phyloP scores from a whole-genome alignment of 306 rosid genomes.

The Benincasa hispida region DNA sequence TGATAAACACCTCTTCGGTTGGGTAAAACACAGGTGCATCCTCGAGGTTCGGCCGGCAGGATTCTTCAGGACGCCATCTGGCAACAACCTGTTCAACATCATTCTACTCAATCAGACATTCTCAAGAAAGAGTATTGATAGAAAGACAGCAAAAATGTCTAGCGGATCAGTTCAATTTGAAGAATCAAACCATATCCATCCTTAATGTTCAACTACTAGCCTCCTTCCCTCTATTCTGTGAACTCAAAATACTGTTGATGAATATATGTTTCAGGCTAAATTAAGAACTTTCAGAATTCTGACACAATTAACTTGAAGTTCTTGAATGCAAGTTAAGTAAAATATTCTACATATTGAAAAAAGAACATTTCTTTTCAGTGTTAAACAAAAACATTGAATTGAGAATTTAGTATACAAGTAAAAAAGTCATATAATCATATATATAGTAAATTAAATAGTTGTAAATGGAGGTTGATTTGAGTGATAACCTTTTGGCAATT shows the following conservation, averaged over 20 bases:
- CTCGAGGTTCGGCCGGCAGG: slow-evolving; percentile 52
- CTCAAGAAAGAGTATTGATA: background rate
- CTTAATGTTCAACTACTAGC: slow-evolving; percentile 7
- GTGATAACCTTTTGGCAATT: slow-evolving; percentile 72
- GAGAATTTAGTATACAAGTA: background rate
- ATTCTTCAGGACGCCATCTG: slow-evolving; percentile 80
- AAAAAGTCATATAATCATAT: background rate
- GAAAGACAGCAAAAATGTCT: background rate
- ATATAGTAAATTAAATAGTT: background rate
- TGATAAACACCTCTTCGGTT: slow-evolving; percentile 66
- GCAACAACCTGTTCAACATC: slow-evolving; percentile 64
- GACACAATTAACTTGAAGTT: background rate
- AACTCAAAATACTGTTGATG: background rate
- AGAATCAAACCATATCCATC: background rate
- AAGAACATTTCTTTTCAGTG: background rate
- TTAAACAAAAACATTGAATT: background rate
- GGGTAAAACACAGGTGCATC: slow-evolving; percentile 92
- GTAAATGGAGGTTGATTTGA: background rate
- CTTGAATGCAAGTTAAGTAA: background rate
- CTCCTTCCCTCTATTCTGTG: background rate
- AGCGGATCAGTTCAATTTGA: background rate
- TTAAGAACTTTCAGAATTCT: background rate
- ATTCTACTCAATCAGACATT: slow-evolving; percentile 23
- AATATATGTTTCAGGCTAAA: background rate
- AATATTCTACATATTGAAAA: background rate